These are phyloP conservation scores for Apiotrichum gamsii DNA, from an alignment of 1,284 basidiomycete species.

Conservation along the genomic window DNA sequence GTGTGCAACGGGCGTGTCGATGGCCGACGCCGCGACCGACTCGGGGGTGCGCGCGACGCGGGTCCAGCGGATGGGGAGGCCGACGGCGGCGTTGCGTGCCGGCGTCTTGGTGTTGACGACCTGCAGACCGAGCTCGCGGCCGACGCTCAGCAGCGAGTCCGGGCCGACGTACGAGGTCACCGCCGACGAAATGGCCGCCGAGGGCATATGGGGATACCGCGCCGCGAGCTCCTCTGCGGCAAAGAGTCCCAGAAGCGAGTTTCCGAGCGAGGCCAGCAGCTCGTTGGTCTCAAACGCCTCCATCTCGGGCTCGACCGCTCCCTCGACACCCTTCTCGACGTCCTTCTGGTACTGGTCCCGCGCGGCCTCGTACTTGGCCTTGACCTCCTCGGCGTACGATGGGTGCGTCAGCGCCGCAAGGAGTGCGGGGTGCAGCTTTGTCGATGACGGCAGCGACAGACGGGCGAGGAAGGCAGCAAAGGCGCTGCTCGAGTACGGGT, in stretches of 20 bases:
- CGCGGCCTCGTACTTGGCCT: background rate
- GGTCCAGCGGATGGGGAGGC: slow-evolving; percentile 49
- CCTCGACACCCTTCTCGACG: background rate
- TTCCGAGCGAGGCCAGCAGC: slow-evolving; percentile 74
- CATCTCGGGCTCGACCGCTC: slow-evolving; percentile 16
- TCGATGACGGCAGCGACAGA: slow-evolving; percentile 31
- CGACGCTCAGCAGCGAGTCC: slow-evolving; percentile 71
- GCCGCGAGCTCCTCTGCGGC: slow-evolving; percentile 77
- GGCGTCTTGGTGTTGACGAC: slow-evolving; percentile 10
- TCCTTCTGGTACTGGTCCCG: background rate
- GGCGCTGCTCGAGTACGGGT: slow-evolving; percentile 23
- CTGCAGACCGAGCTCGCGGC: slow-evolving; percentile 60
- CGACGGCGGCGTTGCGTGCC: slow-evolving; percentile 15
- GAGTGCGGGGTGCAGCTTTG: slow-evolving; percentile 28
- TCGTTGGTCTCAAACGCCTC: slow-evolving; percentile 64
- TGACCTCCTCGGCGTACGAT: slow-evolving; percentile 54
- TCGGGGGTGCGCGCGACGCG: slow-evolving; percentile 64
- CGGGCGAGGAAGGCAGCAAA: slow-evolving; percentile 40
- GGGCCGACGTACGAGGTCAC: slow-evolving; percentile 87
- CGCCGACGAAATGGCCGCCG: slow-evolving; percentile 79
- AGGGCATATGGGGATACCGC: slow-evolving; percentile 84
- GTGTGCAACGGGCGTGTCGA: slow-evolving; percentile 23
- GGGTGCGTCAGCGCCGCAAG: slow-evolving; percentile 59
- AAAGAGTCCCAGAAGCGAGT: slow-evolving; percentile 84
- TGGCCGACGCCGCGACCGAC: slow-evolving; percentile 41